Percentiles rank a stretch among this genome's conserved stretches.
phyloP scores from a whole-genome alignment of 805 yeast genomes.

The Tetrapisispora iriomotensis region DNA sequence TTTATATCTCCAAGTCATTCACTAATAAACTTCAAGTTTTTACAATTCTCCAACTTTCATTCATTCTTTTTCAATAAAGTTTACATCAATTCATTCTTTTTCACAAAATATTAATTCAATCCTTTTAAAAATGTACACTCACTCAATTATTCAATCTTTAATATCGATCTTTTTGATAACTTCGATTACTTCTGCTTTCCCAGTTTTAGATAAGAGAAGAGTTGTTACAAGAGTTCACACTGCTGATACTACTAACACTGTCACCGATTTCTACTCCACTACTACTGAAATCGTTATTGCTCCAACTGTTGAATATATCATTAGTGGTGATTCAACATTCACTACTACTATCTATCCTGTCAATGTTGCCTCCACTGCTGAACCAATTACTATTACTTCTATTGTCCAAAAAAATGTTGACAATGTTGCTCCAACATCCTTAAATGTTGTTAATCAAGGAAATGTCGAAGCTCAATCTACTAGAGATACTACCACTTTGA shows the following conservation, averaged over 20 bases:
- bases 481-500: slow-evolving; percentile 9
- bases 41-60: not conserved
- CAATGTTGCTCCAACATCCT: slow-evolving; percentile 19
- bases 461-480: slow-evolving; percentile 1
- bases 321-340: slow-evolving; percentile 31
- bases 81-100: not conserved
- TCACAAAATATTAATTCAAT: not conserved
- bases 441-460: not conserved
- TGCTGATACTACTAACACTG: slow-evolving; percentile 41
- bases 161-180: slow-evolving; percentile 1
- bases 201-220: slow-evolving; percentile 28
- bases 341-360: slow-evolving; percentile 30
- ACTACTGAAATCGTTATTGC: slow-evolving; percentile 32
- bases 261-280: slow-evolving; percentile 34
- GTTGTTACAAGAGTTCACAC: slow-evolving; percentile 46
- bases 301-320: slow-evolving; percentile 33
- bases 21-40: not conserved
- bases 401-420: slow-evolving; percentile 12
- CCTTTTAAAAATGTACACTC: slow-evolving; percentile 2
- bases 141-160: not conserved
- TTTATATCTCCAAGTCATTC: not conserved
- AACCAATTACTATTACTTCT: slow-evolving; percentile 28
- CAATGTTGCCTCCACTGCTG: slow-evolving; percentile 28
- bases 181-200: slow-evolving; percentile 16
- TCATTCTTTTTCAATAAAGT: not conserved